Evolutionary conservation across 306 rosid species (phyloP), one percentile per base, ranked within the genome.

Genomic region (Rosa rugosa): DNA sequence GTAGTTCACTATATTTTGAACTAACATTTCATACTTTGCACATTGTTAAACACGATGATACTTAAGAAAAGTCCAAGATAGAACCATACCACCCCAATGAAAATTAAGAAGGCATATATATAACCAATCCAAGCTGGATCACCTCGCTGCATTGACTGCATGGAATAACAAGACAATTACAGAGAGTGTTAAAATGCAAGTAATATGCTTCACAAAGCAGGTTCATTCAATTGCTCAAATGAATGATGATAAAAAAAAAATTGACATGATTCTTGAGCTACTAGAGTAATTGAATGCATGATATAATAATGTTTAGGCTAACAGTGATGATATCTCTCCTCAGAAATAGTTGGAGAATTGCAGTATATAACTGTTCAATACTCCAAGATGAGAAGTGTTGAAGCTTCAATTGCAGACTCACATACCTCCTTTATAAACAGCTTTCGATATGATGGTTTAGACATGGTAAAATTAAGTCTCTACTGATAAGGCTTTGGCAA

Each of bases 71-170:
- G 5, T 11, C 20, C 65, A 69, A 72, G 83, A 77, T 16, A 84
- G 88, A 46, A 82, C 69, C 89, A 42, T 91, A 93, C 95, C 95
- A 91, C 93, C 46, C 98, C 98, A 7, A 64, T 23, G 77, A 95
- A 95, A 42, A 88, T 92, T 82, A 86, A 83, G 86, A 91, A 90
- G 81, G 97, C 94, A 75, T 91, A 92, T 20, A 91, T 59, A 80
- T 88, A 92, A 45, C 99, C 99, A 76, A 83, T 85, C 93, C 92
- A 90, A 34, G 94, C 84, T 14, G 94, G 99, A 73, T 90, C 97
- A 8, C 88, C 91, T 57, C 77, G 89, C 84, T 95, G 97, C 99
- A 95, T 92, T 49, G 99, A 88, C 99, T 95, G 89, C 88, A 90
- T 57, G 63, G 36, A n/a, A 53, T n/a, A 63, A 62, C 34, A 75